Conservation (phyloP, 768 basidiomycete genomes). For the Podaxis sp. region DNA sequence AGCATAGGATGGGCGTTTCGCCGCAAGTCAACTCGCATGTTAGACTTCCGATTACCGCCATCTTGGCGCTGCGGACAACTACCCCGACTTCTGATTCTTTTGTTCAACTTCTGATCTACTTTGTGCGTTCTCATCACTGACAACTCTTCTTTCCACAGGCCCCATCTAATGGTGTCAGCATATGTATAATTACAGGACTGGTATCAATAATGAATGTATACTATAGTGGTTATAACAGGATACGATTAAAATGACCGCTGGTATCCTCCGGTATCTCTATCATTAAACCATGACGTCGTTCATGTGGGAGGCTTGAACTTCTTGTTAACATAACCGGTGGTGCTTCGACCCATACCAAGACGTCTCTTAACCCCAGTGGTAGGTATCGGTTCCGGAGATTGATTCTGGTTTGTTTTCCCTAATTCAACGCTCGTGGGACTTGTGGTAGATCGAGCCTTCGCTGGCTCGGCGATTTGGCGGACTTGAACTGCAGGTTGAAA, state of each 20-base stretch:
- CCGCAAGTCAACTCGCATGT: conserved; percentile 47
- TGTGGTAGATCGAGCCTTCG: background rate
- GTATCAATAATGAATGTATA: background rate
- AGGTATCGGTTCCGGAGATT: background rate
- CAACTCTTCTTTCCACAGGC: conserved; percentile 2
- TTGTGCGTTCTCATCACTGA: conserved; percentile 7
- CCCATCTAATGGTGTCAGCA: background rate
- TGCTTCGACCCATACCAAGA: conserved; percentile 59
- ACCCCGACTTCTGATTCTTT: conserved; percentile 32
- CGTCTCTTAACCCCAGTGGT: conserved; percentile 47
- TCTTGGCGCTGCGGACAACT: conserved; percentile 39
- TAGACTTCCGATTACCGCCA: conserved; percentile 48
- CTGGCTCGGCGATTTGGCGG: background rate
- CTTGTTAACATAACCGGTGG: conserved; percentile 60
- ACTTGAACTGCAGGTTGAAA: background rate
- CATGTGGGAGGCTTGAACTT: conserved; percentile 62
- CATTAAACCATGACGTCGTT: conserved; percentile 2
- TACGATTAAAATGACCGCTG: background rate
- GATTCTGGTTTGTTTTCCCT: conserved; percentile 10
- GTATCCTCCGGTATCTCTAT: background rate
- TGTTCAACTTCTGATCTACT: conserved; percentile 19
- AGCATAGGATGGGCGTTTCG: conserved; percentile 37
- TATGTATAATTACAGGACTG: background rate
- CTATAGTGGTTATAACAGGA: background rate
- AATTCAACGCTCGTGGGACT: conserved; percentile 1